Evolutionary conservation across 1,139 yeast genomes (phyloP), one percentile per base, ranked within the genome.

Genomic region (Protomyces inundatus): DNA sequence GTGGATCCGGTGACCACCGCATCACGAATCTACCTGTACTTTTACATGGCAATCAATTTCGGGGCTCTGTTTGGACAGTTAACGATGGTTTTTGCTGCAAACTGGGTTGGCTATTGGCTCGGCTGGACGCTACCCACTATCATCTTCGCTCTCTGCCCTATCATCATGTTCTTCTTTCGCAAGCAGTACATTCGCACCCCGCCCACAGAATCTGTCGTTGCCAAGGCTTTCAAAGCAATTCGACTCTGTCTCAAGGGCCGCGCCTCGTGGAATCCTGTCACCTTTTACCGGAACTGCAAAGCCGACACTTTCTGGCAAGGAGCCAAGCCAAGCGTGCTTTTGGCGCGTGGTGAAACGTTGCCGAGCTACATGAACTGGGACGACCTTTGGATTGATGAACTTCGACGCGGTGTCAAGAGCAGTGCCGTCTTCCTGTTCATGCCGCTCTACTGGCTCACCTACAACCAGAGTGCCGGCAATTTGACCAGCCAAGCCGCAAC

Each of bases 41-140:
- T 89, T 76, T 89, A 89, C 76, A 81, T 89, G 82, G 81, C 88
- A 72, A 86, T 89, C 73, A 90, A 90, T 73, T 77, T 87, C 69
- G 96, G 96, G 63, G 85, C 95, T 7, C 81, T 89, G 70, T 81
- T 88, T 67, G 86, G 88, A 66, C 80, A 89, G 68, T 90, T 91
- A 53, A 87, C 95, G 34, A 84, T 93, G 5, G 85, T 86, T 72
- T 76, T 84, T 71, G 93, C 86, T 69, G 79, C 85, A 14, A 58
- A 54, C 72, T 75, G 82, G 67, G 79, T 84, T 68, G 93, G 90
- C 55, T 87, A 82, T 77, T 88, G 91, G 91, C 81, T 85, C 48
- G 91, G 90, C 1, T 88, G 79, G 76, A 77, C 85, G 69, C 77
- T 86, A 67, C 90, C 90, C 30, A 83, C 85, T 73, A 73, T 75